Conservation (phyloP, 129 eudicot species). For the Helianthus tuberosus region DNA sequence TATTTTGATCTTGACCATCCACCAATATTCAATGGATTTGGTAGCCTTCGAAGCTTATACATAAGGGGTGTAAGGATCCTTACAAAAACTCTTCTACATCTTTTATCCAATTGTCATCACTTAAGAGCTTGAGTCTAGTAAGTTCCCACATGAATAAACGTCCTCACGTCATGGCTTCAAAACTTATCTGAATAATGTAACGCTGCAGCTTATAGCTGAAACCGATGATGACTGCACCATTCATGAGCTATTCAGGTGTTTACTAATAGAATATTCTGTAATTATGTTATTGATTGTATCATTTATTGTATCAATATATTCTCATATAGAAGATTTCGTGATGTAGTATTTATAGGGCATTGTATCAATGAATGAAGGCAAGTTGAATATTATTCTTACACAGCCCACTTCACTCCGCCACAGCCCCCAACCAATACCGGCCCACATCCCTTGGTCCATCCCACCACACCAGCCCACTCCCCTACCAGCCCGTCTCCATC, state of each 20-base stretch:
- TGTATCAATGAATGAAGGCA: no score
- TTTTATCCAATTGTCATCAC: background rate
- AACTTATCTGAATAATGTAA: background rate
- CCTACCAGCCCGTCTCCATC: no score
- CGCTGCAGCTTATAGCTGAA: background rate
- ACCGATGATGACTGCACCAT: background rate
- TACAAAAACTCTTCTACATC: slow-evolving; percentile 1
- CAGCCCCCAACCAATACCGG: no score
- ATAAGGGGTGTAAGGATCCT: background rate
- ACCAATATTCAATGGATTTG: background rate
- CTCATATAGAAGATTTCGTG: no score
- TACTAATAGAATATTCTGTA: no score
- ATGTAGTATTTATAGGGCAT: no score
- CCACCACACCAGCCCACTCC: no score
- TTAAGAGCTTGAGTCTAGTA: slow-evolving; percentile 14
- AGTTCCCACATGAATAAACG: background rate
- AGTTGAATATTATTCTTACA: no score
- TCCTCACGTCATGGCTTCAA: background rate
- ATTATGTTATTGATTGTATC: no score
- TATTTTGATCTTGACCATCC: background rate
- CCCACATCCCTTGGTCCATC: no score
- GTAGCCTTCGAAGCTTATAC: slow-evolving; percentile 7
- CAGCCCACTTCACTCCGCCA: no score
- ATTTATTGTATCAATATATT: no score
- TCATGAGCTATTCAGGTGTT: slow-evolving; percentile 19